Evolutionary conservation across 768 basidiomycete species (phyloP).

Genomic region (Nidularia sp.): DNA sequence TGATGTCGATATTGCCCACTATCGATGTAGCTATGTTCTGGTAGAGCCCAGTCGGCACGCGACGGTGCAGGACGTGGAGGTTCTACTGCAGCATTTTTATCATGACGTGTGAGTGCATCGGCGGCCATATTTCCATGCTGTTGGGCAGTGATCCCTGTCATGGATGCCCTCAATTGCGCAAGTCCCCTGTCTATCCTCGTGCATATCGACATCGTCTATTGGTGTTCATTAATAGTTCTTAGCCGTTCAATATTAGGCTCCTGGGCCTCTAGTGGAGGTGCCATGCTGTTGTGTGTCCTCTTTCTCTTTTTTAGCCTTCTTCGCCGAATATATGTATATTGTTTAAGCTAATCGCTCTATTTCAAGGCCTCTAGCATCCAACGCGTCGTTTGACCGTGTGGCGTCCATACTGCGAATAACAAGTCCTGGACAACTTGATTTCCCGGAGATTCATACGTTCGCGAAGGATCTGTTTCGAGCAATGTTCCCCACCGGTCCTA

Average conservation of each 20-base stretch:
- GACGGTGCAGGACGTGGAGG: constrained; percentile 44
- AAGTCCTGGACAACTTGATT: constrained; percentile 49
- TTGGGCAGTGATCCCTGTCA: background rate
- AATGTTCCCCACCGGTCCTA: constrained; percentile 47
- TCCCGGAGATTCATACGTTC: constrained; percentile 46
- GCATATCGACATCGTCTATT: background rate
- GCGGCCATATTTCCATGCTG: background rate
- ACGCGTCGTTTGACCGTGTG: constrained; percentile 42
- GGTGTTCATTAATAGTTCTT: background rate
- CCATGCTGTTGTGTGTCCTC: background rate
- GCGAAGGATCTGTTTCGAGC: constrained; percentile 37
- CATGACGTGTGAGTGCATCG: constrained; percentile 55
- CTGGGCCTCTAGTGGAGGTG: background rate
- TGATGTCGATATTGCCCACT: background rate
- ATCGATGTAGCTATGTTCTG: background rate
- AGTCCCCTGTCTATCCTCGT: no score
- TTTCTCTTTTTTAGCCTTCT: background rate
- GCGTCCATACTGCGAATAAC: constrained; percentile 55
- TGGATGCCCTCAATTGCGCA: background rate
- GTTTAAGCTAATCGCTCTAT: constrained; percentile 5
- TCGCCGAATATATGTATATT: background rate
- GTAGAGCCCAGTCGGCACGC: constrained; percentile 32
- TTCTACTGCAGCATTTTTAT: constrained; percentile 61
- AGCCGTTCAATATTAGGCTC: background rate
- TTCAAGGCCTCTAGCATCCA: constrained; percentile 41